Base-by-base conservation (phyloP, 805 yeast species). In the Candida sphagnicola region DNA sequence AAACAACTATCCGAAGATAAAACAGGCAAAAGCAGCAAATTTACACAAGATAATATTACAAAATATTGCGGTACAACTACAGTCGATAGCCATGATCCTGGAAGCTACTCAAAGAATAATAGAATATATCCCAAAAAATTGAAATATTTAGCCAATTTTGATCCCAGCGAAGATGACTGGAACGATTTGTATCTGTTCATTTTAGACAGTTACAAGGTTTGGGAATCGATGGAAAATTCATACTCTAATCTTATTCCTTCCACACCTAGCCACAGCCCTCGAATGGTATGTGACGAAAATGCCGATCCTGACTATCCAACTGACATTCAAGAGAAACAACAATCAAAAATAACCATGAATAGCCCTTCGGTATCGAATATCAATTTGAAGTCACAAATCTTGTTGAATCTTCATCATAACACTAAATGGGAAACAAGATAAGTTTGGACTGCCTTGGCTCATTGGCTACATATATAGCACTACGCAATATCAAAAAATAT, bases 341-440 rank as follows among this genome's bases (percentile, higher is more conserved):
- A n/a, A n/a, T n/a, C n/a, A n/a, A n/a, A n/a, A n/a, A n/a, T n/a
- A n/a, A n/a, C n/a, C n/a, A n/a, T n/a, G n/a, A n/a, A n/a, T n/a
- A n/a, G n/a, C n/a, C n/a, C n/a, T n/a, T n/a, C n/a, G n/a, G n/a
- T n/a, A n/a, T n/a, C n/a, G n/a, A n/a, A n/a, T 10, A 5, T 13
- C 6, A 26, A 26, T 26, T 8, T 5, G 13, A 26, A 26, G 29
- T 26, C 29, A 12, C 29, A 33, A 8, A 13, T n/a, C 13, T 11
- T 23, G 18, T 14, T 13, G 10, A 19, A 33, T 4, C 23, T 23
- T 5, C 35, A 31, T 31, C 34, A n/a, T 12, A n/a, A 33, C 6
- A 33, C 12, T 12, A 23, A 23, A 23, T 33, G 35, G 35, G 18
- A 33, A 15, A 33, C 35, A 5, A 17, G 35, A 33, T 33, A 15